Evolutionary conservation across 768 basidiomycete species (phyloP).

Genomic region (Auricularia sp.): DNA sequence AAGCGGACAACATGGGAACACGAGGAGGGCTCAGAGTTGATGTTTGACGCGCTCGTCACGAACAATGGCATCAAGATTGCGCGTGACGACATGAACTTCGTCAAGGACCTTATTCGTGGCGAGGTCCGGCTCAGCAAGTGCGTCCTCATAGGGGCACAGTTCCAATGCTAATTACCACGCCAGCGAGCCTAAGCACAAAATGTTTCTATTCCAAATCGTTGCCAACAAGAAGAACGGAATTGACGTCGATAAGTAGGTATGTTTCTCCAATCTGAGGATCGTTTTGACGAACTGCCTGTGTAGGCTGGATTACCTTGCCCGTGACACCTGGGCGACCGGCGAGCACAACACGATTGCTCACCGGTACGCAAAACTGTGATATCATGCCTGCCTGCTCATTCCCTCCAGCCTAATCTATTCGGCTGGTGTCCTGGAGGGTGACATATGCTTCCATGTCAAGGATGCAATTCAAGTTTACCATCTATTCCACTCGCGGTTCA

Average conservation of each 20-base stretch:
- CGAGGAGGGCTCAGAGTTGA: constrained; percentile 72
- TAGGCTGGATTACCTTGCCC: constrained; percentile 68
- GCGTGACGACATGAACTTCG: constrained; percentile 41
- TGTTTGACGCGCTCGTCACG: constrained; percentile 60
- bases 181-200: constrained; percentile 37
- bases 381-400: not conserved
- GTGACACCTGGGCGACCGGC: constrained; percentile 66
- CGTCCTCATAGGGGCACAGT: not conserved
- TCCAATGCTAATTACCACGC: not conserved
- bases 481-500: constrained; percentile 63
- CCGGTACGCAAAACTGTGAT: constrained; percentile 23
- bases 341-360: constrained; percentile 38
- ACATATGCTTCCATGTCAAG: constrained; percentile 77
- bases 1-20: constrained; percentile 44
- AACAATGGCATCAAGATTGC: constrained; percentile 43
- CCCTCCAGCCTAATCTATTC: constrained; percentile 55
- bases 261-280: no score
- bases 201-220: constrained; percentile 75
- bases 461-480: constrained; percentile 69
- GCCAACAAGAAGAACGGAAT: constrained; percentile 73
- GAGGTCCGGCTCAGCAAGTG: constrained; percentile 18
- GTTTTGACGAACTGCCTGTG: no score
- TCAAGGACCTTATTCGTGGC: constrained; percentile 74
- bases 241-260: constrained; percentile 60
- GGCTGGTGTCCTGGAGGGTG: constrained; percentile 59